Conservation (phyloP, 148 eudicot species). For the Euryodendron excelsum region DNA sequence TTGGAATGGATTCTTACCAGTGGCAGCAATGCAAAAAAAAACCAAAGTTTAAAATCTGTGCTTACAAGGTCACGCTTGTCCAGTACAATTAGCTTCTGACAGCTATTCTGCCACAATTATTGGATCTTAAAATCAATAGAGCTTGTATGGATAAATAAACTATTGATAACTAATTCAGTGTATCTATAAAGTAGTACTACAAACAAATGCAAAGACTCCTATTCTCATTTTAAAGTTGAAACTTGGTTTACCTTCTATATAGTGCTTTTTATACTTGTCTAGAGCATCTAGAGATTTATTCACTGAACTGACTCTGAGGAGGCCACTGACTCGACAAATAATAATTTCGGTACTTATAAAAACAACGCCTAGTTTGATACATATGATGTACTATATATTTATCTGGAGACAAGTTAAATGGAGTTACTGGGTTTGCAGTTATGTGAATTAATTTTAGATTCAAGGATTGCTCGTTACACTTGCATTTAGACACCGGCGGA, state of each 20-base stretch:
- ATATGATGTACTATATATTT: too few relatives aligned
- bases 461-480: neutral
- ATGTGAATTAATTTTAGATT: neutral
- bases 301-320: neutral
- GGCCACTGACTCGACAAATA: neutral
- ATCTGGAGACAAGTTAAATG: neutral
- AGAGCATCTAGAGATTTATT: neutral
- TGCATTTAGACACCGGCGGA: neutral
- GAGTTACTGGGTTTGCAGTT: neutral
- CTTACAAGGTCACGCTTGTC: neutral
- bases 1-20: neutral
- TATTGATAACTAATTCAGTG: neutral
- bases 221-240: neutral
- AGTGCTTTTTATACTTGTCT: neutral
- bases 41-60: neutral
- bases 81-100: neutral
- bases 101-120: neutral
- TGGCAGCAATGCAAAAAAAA: neutral
- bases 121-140: too few relatives aligned
- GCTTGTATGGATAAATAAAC: neutral
- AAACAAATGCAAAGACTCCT: neutral
- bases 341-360: neutral
- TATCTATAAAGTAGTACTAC: neutral
- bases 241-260: conserved; percentile 2
- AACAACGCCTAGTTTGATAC: too few relatives aligned